phyloP scores from a whole-genome alignment of 306 rosid species.

The Herpetospermum pedunculosum region DNA sequence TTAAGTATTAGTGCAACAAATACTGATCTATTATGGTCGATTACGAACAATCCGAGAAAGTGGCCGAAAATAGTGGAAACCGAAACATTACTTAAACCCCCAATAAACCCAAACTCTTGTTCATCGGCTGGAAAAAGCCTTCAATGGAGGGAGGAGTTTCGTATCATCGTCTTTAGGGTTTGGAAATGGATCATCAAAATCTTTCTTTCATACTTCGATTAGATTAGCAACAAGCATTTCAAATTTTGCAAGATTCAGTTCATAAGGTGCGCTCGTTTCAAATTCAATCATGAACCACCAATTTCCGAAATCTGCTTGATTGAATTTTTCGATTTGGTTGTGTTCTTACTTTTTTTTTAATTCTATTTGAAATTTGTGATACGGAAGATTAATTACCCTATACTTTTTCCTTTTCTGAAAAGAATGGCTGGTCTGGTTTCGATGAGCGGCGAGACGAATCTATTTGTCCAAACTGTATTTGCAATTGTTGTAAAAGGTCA shows the following conservation, averaged over 20 bases:
- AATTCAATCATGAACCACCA: not conserved
- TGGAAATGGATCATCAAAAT: not conserved
- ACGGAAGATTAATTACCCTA: not conserved
- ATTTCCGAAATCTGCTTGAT: not conserved
- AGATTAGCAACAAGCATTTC: not conserved
- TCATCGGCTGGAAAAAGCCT: not conserved
- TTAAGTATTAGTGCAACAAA: too few species aligned
- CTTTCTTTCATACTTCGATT: not conserved
- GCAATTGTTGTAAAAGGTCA: slow-evolving; percentile 54
- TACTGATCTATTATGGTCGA: too few species aligned
- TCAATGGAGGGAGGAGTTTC: not conserved
- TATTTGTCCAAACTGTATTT: slow-evolving; percentile 28
- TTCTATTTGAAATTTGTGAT: not conserved
- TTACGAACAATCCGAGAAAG: too few species aligned
- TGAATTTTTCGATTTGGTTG: not conserved
- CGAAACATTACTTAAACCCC: too few species aligned
- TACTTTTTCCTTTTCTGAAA: not conserved
- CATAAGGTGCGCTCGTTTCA: not conserved
- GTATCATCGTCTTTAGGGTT: not conserved
- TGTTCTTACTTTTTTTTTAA: not conserved
- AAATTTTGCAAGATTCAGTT: not conserved
- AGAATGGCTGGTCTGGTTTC: slow-evolving; percentile 26
- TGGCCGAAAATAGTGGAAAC: too few species aligned
- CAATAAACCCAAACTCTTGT: too few species aligned
- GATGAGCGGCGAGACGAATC: slow-evolving; percentile 16